Conservation (phyloP, 257 asterid genomes). For the Forsythia viridissima region DNA sequence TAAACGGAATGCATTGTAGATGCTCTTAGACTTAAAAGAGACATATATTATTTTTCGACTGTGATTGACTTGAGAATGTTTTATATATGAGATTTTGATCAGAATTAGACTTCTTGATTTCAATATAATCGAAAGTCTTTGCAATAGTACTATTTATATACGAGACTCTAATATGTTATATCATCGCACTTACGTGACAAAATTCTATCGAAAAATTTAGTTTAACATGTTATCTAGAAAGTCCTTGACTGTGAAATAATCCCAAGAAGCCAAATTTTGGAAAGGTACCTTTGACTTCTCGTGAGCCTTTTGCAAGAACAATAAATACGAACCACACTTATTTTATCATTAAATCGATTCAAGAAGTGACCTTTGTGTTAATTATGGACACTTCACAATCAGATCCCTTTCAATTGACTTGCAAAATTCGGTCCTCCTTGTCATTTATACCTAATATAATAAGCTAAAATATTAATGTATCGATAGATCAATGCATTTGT, state of each 20-base stretch:
- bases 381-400: not conserved
- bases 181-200: too few species aligned
- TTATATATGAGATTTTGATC: not conserved
- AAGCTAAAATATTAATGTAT: not conserved
- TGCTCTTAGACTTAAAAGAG: too few species aligned
- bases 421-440: not conserved
- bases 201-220: too few species aligned
- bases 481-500: not conserved
- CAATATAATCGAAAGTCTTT: not conserved
- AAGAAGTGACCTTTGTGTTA: constrained; percentile 10
- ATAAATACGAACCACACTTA: not conserved
- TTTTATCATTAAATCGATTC: not conserved
- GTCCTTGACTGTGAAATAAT: not conserved
- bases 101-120: not conserved
- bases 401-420: constrained; percentile 24
- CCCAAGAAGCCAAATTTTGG: not conserved
- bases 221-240: not conserved
- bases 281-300: constrained; percentile 8
- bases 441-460: too few species aligned
- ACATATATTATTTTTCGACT: too few species aligned
- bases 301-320: not conserved
- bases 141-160: too few species aligned
- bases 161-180: too few species aligned
- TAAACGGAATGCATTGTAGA: too few species aligned
- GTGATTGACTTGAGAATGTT: too few species aligned